Evolutionary conservation across 1,139 yeast genomes (phyloP).

Genomic region (Kodamaea anthophila): DNA sequence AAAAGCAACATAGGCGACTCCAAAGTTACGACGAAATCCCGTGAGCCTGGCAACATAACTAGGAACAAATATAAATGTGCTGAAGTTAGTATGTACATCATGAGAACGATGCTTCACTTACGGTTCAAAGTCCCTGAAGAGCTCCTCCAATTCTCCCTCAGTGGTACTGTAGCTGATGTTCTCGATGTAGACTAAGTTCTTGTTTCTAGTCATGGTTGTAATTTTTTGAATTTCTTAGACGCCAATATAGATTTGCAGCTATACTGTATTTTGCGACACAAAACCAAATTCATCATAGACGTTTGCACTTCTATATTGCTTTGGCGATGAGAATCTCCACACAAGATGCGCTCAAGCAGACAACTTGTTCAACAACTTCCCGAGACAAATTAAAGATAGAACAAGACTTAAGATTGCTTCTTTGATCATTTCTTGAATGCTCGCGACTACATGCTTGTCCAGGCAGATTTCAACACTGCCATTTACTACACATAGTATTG

Average conservation of each 20-base stretch:
- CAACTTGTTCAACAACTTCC: too few species aligned
- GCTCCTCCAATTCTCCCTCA: conserved; percentile 44
- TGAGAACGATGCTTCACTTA: conserved; percentile 6
- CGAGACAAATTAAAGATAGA: too few species aligned
- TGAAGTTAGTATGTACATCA: conserved; percentile 7
- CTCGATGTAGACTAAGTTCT: conserved; percentile 38
- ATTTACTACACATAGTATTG: too few species aligned
- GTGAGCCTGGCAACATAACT: conserved; percentile 47
- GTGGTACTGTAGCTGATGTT: conserved; percentile 49
- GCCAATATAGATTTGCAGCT: conserved; percentile 2
- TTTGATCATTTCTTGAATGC: too few species aligned
- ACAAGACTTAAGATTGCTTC: too few species aligned
- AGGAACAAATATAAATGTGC: conserved; percentile 43
- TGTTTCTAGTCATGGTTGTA: neutral
- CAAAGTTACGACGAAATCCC: conserved; percentile 44
- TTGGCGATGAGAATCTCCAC: too few species aligned
- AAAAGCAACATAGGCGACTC: conserved; percentile 64
- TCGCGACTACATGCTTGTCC: too few species aligned
- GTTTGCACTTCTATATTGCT: too few species aligned
- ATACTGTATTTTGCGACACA: neutral
- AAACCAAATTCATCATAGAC: neutral
- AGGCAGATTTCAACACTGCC: too few species aligned
- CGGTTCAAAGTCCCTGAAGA: conserved; percentile 31
- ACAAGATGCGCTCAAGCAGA: too few species aligned
- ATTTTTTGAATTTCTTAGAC: neutral